Percentiles rank a stretch among this genome's conserved stretches.
Conservation (phyloP, 2,329 filamentous ascomycete genomes). For the Fusarium acutatum region DNA sequence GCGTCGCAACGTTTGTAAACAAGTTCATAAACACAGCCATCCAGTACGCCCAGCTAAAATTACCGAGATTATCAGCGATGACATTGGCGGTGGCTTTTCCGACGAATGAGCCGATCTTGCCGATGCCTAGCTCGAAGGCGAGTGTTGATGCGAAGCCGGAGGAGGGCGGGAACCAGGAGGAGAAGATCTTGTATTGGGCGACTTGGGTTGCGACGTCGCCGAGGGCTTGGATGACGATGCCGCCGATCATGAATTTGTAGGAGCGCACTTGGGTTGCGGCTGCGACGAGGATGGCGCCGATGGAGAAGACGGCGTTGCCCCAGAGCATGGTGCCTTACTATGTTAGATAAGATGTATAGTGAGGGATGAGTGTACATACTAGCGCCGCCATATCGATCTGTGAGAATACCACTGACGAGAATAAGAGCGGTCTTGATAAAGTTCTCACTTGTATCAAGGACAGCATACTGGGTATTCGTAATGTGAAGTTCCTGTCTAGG, state of each 20-base stretch:
- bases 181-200: slow-evolving; percentile 72
- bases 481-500: slow-evolving; percentile 59
- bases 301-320: slow-evolving; percentile 67
- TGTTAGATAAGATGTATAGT: fast-evolving
- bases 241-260: slow-evolving; percentile 69
- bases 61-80: slow-evolving; percentile 63
- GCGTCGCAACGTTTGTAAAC: slow-evolving; percentile 65
- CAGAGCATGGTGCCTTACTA: slow-evolving; percentile 61
- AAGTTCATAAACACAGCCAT: slow-evolving; percentile 69
- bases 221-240: slow-evolving; percentile 62
- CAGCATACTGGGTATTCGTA: slow-evolving; percentile 66
- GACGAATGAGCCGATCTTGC: slow-evolving; percentile 68
- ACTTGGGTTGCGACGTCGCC: slow-evolving; percentile 72
- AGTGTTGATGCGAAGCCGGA: slow-evolving; percentile 70
- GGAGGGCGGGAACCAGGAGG: slow-evolving; percentile 69
- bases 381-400: slow-evolving; percentile 67
- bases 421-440: slow-evolving; percentile 69
- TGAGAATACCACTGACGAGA: slow-evolving; percentile 62
- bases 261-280: slow-evolving; percentile 64
- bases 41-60: slow-evolving; percentile 72
- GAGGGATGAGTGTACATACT: slow-evolving; percentile 42
- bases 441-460: slow-evolving; percentile 67
- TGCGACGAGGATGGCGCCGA: slow-evolving; percentile 67
- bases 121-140: slow-evolving; percentile 67
- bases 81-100: slow-evolving; percentile 68